Evolutionary conservation across 345 rosid genomes (phyloP).

Genomic region (Aquilaria malaccensis): DNA sequence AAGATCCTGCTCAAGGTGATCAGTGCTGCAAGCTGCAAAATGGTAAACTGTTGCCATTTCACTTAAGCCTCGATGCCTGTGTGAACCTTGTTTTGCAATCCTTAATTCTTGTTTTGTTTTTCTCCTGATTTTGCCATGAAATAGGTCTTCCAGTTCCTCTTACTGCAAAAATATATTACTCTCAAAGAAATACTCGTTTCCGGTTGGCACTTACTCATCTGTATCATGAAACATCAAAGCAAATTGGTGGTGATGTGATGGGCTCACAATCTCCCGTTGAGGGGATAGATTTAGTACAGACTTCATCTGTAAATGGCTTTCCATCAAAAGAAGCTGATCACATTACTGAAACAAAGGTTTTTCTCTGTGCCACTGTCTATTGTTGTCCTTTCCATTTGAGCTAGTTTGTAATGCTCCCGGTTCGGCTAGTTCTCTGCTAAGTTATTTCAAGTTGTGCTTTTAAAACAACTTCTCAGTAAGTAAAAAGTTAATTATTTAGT

Average conservation of each 20-base stretch:
- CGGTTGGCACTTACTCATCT: conserved; percentile 27
- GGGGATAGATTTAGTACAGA: conserved; percentile 12
- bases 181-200: conserved; percentile 39
- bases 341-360: conserved; percentile 23
- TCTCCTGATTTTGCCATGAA: conserved; percentile 11
- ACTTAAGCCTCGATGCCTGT: conserved; percentile 3
- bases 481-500: too few species aligned
- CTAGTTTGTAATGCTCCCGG: too few species aligned
- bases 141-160: conserved; percentile 42
- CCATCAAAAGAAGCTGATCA: conserved; percentile 17
- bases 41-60: conserved; percentile 17
- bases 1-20: conserved; percentile 15
- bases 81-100: neutral
- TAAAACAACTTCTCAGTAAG: too few species aligned
- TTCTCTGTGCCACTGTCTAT: neutral
- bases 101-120: conserved; percentile 5
- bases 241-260: conserved; percentile 9
- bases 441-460: too few species aligned
- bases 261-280: conserved; percentile 19
- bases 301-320: conserved; percentile 18
- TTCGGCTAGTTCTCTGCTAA: too few species aligned
- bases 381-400: too few species aligned
- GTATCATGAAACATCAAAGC: conserved; percentile 22
- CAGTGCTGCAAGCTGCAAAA: conserved; percentile 12
- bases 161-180: conserved; percentile 47